Evolutionary conservation across 139 green algal species (phyloP), one percentile per base, ranked within the genome.

Genomic region (Nannochloris sp.): DNA sequence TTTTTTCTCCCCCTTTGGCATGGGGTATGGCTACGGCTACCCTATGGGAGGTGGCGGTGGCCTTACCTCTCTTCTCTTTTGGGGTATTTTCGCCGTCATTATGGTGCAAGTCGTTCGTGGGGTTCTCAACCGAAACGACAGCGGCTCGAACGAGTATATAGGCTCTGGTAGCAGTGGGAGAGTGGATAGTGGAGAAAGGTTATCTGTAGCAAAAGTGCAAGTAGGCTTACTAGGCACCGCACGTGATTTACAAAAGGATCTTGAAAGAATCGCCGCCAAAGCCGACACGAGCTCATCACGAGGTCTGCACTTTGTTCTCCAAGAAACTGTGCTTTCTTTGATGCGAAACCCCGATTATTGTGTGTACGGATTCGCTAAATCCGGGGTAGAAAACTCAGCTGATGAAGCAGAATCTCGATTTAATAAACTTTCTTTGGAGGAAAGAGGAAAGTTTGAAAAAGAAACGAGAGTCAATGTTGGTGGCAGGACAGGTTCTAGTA

Each of bases 381-480:
- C 42, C 0, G 61, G 57, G 39, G 67, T 61, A 2, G 55, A 68
- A 33, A 36, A 63, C 4, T 61, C 59, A 29, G 47, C 81, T 0
- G 82, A 89, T 62, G 68, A 48, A 4, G 86, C 80, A 1, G 89
- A 96, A 72, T 57, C 55, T 0, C 10, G 27, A 1, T 96, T 96
- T 64, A 95, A 87, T 78, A 66, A 81, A 44, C 63, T 77, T 7
- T 85, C 78, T 1, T 53, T 91, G 33, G 72, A 84, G 60, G 84
- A 91, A 27, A 82, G 93, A 6, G 66, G 74, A 54, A 98, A 98
- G 75, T 96, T 98, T 71, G 73, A 90, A 70, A 77, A 90, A 68
- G 93, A 98, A 80, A 98, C 93, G 1, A 72, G 90, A 1, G 75
- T 85, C 25, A 98, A 98, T 61, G 82, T 97, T 25, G 84, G 78